Base-by-base conservation (phyloP, 306 rosid species). In the Chamaecrista fasciculata region DNA sequence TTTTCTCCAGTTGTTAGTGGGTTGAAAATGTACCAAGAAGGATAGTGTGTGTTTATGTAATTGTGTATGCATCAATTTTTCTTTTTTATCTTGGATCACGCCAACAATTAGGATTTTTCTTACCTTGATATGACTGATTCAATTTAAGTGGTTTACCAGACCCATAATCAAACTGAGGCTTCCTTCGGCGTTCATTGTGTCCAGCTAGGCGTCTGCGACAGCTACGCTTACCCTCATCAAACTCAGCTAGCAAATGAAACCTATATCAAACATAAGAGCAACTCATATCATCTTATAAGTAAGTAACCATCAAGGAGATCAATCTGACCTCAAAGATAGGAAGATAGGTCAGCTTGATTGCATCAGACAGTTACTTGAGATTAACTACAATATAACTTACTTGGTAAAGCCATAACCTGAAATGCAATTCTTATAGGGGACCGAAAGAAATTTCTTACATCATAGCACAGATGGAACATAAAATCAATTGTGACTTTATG, bases 201-300 rank as follows among this genome's bases (percentile, higher is more conserved):
- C 95, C 96, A 11, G 95, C 96, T 46, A 90, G 80, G 76, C 95
- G 96, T 70, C 91, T 85, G 29, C 96, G 91, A 72, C 96, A 90
- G 62, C 96, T 90, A 66, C 95, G 96, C 86, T 87, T 90, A 26
- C 81, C 88, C 53, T 84, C 90, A 56, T 90, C 96, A 36, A 90
- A 90, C 74, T 87, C 96, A 34, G 78, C 78, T 20, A 90, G 88
- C 80, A 83, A 61, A 79, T 90, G 96, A 76, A 90, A 90, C 84
- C 96, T 90, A 75, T 76, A 74, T 59, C 33, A 26, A 66, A 25
- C 67, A 61, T 19, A 34, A 15, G 75, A 47, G 53, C 46, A 67
- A 37, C 39, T 15, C 23, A 29, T 23, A 47, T 80, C 53, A 75
- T n/a, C n/a, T n/a, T n/a, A 19, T 47, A 43, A 39, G 55, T 18